Percentiles rank a stretch among this genome's conserved stretches.
These are phyloP conservation scores for Fragilaria crotonensis DNA, from an alignment of 108 stramenopile species.

Conservation along the genomic window DNA sequence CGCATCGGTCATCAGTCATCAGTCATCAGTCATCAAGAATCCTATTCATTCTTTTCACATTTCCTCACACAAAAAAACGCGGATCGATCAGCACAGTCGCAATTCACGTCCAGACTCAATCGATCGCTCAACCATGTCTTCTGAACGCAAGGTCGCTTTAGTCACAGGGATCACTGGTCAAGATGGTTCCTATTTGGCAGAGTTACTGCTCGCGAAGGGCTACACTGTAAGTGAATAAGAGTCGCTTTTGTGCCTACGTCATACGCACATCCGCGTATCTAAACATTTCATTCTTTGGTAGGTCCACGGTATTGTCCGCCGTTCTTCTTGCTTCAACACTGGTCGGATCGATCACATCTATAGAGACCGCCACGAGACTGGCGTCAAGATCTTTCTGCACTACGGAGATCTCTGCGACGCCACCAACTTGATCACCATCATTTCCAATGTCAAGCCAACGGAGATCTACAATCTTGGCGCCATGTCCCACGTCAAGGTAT, in stretches of 20 bases:
- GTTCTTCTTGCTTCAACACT: constrained; percentile 98
- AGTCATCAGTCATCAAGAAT: too few relatives aligned
- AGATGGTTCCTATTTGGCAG: constrained; percentile 97
- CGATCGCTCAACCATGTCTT: constrained; percentile 12
- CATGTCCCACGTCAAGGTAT: constrained; percentile 99
- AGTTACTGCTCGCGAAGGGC: constrained; percentile 91
- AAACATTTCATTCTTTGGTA: constrained; percentile 11
- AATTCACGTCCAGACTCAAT: too few relatives aligned
- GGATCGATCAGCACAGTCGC: neutral
- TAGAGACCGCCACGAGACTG: constrained; percentile 92
- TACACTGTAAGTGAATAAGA: constrained; percentile 63
- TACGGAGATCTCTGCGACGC: constrained; percentile 99
- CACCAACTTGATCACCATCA: constrained; percentile 92
- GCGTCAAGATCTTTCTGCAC: constrained; percentile 93
- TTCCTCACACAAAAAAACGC: too few relatives aligned
- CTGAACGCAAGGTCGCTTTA: constrained; percentile 75
- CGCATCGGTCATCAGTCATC: too few relatives aligned
- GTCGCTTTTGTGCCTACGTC: neutral
- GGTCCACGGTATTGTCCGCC: constrained; percentile 97
- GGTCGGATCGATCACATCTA: constrained; percentile 98
- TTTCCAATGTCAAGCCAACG: constrained; percentile 75
- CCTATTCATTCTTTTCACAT: too few relatives aligned
- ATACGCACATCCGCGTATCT: neutral
- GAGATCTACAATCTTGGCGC: constrained; percentile 99
- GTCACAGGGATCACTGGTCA: constrained; percentile 99